phyloP scores from a whole-genome alignment of 2,329 filamentous ascomycete species.

The Aspergillus neoniger region DNA sequence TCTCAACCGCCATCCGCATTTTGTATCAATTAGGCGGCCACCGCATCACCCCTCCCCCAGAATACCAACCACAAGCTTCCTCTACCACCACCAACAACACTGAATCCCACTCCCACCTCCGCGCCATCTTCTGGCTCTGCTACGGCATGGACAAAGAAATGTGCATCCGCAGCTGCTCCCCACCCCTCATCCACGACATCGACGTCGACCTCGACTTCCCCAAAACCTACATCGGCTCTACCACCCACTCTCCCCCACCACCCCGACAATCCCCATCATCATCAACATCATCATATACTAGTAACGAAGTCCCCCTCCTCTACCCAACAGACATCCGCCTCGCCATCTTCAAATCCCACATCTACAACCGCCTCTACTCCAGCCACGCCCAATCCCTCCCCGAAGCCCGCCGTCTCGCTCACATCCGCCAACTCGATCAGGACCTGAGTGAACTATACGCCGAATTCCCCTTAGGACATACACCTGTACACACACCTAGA shows the following conservation, averaged over 20 bases:
- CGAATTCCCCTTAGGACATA: constrained; percentile 16
- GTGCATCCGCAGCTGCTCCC: constrained; percentile 22
- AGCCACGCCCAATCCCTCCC: constrained; percentile 13
- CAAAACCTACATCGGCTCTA: constrained; percentile 16
- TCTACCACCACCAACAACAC: background rate
- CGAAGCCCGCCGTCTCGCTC: constrained; percentile 23
- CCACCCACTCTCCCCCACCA: background rate
- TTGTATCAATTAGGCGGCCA: constrained; percentile 27
- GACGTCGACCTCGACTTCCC: constrained; percentile 29
- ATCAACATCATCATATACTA: constrained; percentile 17
- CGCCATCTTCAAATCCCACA: constrained; percentile 26
- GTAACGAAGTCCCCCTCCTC: constrained; percentile 21
- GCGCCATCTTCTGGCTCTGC: constrained; percentile 29
- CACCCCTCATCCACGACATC: constrained; percentile 27
- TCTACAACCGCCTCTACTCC: constrained; percentile 26
- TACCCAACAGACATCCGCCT: constrained; percentile 29
- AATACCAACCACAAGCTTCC: background rate
- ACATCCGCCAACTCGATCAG: constrained; percentile 30
- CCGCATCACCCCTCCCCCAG: background rate
- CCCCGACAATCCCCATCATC: background rate
- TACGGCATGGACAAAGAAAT: constrained; percentile 30
- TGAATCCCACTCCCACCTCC: constrained; percentile 15
- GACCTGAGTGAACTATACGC: constrained; percentile 24
- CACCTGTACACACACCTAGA: too few relatives aligned
- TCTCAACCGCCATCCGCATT: constrained; percentile 26